Conservation (phyloP, 176 grass and related monocot genomes). For the Carex kokanica region DNA sequence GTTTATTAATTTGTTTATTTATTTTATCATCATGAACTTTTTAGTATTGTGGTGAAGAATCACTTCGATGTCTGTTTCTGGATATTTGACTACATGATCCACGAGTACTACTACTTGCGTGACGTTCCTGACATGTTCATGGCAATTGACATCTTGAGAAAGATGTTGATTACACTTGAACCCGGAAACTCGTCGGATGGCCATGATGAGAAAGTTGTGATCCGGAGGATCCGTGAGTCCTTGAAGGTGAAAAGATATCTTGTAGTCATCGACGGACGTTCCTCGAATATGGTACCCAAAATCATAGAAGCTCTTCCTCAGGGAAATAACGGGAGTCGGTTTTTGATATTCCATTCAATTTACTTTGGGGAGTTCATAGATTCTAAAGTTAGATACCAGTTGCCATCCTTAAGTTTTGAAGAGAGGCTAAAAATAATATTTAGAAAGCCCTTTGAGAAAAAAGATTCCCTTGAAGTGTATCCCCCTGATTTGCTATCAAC, state of each 20-base stretch:
- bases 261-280: not conserved
- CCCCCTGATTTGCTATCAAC: not conserved
- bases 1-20: too few relatives aligned
- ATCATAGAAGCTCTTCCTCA: not conserved
- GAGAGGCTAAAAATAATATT: not conserved
- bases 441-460: not conserved
- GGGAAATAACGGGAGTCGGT: not conserved
- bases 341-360: not conserved
- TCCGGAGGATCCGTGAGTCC: not conserved
- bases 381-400: not conserved
- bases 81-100: too few relatives aligned
- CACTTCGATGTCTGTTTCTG: too few relatives aligned
- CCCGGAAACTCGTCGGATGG: not conserved
- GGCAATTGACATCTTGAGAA: not conserved
- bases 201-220: not conserved
- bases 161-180: not conserved
- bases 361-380: not conserved
- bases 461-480: not conserved
- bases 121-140: not conserved
- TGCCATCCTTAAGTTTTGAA: not conserved
- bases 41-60: too few relatives aligned
- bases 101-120: too few relatives aligned
- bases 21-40: too few relatives aligned
- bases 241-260: not conserved
- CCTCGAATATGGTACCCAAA: not conserved